Evolutionary conservation across 2,329 filamentous ascomycete genomes (phyloP).

Genomic region (Beauveria bassiana): DNA sequence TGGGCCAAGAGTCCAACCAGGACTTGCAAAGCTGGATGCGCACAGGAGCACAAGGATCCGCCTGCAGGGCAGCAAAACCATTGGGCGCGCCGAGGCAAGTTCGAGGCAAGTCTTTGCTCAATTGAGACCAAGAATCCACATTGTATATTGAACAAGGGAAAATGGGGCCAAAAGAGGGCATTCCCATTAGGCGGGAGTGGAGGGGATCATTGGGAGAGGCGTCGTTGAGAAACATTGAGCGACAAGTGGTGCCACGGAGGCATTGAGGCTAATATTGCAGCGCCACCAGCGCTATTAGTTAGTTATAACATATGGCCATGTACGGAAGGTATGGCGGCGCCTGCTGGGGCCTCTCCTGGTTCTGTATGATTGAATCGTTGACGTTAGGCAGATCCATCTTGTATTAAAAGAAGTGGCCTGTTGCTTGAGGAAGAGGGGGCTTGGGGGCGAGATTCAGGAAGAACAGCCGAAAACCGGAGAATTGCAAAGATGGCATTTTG

Average conservation of each 20-base stretch:
- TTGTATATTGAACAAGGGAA: not conserved
- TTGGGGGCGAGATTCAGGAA: too few species aligned
- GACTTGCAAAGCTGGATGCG: not conserved
- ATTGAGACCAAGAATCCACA: too few species aligned
- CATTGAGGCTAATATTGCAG: not conserved
- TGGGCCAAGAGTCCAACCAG: too few species aligned
- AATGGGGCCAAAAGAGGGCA: not conserved
- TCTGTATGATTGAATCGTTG: not conserved
- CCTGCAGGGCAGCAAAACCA: not conserved
- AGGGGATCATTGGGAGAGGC: not conserved
- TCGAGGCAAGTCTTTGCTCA: too few species aligned
- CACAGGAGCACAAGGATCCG: not conserved
- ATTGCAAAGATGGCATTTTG: too few species aligned
- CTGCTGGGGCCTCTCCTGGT: not conserved
- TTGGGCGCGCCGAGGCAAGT: not conserved
- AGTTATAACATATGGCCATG: not conserved
- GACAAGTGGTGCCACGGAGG: not conserved
- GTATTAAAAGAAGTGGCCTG: too few species aligned
- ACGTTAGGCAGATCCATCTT: too few species aligned
- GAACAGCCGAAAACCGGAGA: too few species aligned
- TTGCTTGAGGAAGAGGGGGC: too few species aligned
- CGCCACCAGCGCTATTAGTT: not conserved
- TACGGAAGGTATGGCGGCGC: not conserved
- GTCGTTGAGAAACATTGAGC: not conserved
- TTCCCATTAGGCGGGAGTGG: too few species aligned